Base-by-base conservation (phyloP, 163 green algal genomes). In the Scenedesmus sp. region DNA sequence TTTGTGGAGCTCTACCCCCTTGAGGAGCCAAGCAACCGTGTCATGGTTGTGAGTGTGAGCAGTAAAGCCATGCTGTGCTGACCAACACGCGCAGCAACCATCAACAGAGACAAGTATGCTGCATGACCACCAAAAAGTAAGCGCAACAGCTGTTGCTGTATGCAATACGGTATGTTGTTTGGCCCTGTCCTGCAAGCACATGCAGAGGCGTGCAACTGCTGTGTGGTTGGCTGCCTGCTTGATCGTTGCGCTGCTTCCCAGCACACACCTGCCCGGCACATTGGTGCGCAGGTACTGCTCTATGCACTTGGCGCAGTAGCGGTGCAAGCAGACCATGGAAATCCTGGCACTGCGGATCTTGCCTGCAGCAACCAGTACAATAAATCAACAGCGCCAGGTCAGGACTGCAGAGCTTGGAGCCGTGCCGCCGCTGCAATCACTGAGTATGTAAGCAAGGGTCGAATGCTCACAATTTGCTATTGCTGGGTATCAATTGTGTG, bases 231-330 rank as follows among this genome's bases (percentile, higher is more conserved):
- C n/a, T 22, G 43, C 37, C 65, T 40, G 80, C 37, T 35, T 26
- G 15, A 30, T 16, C 42, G n/a, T 82, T 82, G 35, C 16, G n/a
- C 43, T 33, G 40, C 37, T 83, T 33, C 2, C 16, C 26, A 20
- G 35, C 43, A 84, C 78, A 16, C 40, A 59, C 78, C 43, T 51
- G 40, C 43, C 40, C 26, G 87, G 87, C 49, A 87, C 78, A 56
- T 91, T 91, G 24, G 87, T 78, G 30, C 87, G 87, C 37, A 95
- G 49, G 89, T 92, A 95, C 20, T 85, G 85, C 33, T 94, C 91
- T 26, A 95, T 95, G 83, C 93, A 95, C 7, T 72, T 40, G 7
- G 89, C 89, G 51, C 93, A 95, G 87, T 93, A 95, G 65, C 93
- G 89, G 68, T 95, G 93, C 15, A 94, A 86, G 86, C 93, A 95